Percentiles rank a stretch among this genome's conserved stretches.
phyloP scores from a whole-genome alignment of 768 basidiomycete genomes.

The Boletus coccyginus region DNA sequence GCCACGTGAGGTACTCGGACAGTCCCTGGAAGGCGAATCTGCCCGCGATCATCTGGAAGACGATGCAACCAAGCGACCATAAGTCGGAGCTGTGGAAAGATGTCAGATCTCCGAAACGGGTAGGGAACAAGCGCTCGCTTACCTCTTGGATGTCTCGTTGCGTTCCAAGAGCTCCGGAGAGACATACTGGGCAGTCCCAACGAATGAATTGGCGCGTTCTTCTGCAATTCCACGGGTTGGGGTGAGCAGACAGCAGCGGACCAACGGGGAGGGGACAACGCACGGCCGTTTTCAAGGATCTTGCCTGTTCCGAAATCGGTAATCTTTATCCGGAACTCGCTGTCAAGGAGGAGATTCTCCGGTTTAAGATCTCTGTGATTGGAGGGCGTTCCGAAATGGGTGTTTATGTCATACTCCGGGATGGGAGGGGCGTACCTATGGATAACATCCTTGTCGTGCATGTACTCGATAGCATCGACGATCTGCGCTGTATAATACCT shows the following conservation, averaged over 20 bases:
- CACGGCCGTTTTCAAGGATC: slow-evolving; percentile 56
- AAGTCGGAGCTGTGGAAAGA: slow-evolving; percentile 69
- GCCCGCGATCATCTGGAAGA: slow-evolving; percentile 92
- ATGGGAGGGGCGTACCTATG: slow-evolving; percentile 56
- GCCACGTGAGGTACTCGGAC: slow-evolving; percentile 93
- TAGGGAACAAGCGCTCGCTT: slow-evolving; percentile 7
- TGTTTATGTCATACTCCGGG: slow-evolving; percentile 9
- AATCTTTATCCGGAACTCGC: slow-evolving; percentile 84
- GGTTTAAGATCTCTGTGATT: slow-evolving; percentile 68
- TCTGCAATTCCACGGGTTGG: slow-evolving; percentile 31
- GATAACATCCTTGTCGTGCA: slow-evolving; percentile 87
- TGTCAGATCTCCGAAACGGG: neutral
- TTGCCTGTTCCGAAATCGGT: slow-evolving; percentile 96
- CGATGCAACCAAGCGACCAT: slow-evolving; percentile 93
- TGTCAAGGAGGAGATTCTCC: slow-evolving; percentile 89
- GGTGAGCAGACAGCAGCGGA: slow-evolving; percentile 1
- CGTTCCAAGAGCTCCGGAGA: slow-evolving; percentile 79
- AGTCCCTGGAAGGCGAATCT: slow-evolving; percentile 88
- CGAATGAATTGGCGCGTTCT: slow-evolving; percentile 68
- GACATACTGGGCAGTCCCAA: slow-evolving; percentile 89
- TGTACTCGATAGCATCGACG: slow-evolving; percentile 83
- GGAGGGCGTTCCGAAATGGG: neutral
- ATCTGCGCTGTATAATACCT: slow-evolving; percentile 89
- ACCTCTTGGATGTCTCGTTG: slow-evolving; percentile 78
- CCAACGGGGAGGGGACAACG: slow-evolving; percentile 20